Base-by-base conservation (phyloP, 495 filamentous ascomycete genomes). In the Sphaerosporella brunnea region DNA sequence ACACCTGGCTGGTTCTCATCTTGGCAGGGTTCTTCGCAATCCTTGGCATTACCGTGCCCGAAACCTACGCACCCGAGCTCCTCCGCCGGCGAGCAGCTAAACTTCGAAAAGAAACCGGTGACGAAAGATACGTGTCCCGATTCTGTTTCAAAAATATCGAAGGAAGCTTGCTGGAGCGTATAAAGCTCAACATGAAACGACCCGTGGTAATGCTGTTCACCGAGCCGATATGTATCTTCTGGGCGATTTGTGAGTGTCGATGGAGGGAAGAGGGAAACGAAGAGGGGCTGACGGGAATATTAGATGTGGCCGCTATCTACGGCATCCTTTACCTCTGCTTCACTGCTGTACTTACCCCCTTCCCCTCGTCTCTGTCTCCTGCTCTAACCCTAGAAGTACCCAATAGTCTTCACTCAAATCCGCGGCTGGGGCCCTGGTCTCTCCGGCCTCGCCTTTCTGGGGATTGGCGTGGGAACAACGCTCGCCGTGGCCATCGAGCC, bases 321-420 rank as follows among this genome's bases (percentile, higher is more conserved):
- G 77, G 72, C 13, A 83, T 86, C 43, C 68, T 93, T 0, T 92
- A 92, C 59, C 71, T 92, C 26, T 86, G 84, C 64, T 93, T 95
- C 64, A 77, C 84, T 23, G 82, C 82, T 19, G 28, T 32, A 5
- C 28, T 5, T 75, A 73, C 55, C 28, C 28, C 28, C 28, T 13
- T 5, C 28, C 28, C 28, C 5, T 32, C n/a, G n/a, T n/a, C n/a
- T n/a, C n/a, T n/a, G n/a, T n/a, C n/a, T n/a, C n/a, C n/a, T n/a
- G n/a, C n/a, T n/a, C n/a, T n/a, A n/a, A n/a, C n/a, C n/a, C n/a
- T n/a, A n/a, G 28, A 5, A 32, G 13, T 79, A 77, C 53, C 86
- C 86, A 3, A 79, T 92, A 46, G 78, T 93, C 44, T 93, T 83
- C 64, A 67, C 73, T 21, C 59, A 74, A 21, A 56, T 76, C 47